These are phyloP conservation scores for Aspergillus coremiiformis DNA, from an alignment of 495 filamentous ascomycete genomes.

Conservation along the genomic window DNA sequence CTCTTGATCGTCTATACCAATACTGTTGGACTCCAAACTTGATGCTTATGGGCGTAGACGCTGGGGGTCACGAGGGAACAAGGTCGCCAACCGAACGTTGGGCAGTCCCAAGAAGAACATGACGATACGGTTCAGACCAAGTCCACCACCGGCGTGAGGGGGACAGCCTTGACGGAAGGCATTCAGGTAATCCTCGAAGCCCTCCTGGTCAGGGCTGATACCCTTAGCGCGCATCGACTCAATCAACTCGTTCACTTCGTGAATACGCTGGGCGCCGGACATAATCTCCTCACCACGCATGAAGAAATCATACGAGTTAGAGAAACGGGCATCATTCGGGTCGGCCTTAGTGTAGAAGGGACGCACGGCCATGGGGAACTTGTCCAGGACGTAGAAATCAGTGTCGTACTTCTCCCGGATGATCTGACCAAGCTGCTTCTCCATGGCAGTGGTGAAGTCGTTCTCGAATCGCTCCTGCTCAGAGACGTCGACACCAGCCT, in stretches of 20 bases:
- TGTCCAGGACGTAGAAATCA: conserved; percentile 89
- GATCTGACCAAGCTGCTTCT: conserved; percentile 82
- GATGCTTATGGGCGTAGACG: conserved; percentile 55
- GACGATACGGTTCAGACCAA: conserved; percentile 83
- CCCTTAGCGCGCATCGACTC: conserved; percentile 64
- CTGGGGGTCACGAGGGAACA: conserved; percentile 82
- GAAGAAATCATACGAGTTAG: conserved; percentile 89
- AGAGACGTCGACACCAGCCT: conserved; percentile 65
- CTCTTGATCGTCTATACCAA: neutral
- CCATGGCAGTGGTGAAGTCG: conserved; percentile 63
- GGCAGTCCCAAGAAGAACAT: conserved; percentile 81
- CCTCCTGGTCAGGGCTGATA: conserved; percentile 61
- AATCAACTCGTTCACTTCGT: conserved; percentile 62
- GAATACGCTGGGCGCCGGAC: conserved; percentile 79
- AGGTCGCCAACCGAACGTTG: conserved; percentile 67
- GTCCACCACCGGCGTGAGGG: conserved; percentile 78
- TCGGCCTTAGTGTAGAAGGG: conserved; percentile 89
- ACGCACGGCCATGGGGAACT: conserved; percentile 77
- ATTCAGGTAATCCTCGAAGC: conserved; percentile 77
- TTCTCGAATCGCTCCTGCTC: conserved; percentile 75
- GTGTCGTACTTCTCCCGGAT: conserved; percentile 76
- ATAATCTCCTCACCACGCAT: conserved; percentile 90
- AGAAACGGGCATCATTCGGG: conserved; percentile 56
- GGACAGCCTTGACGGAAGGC: conserved; percentile 73
- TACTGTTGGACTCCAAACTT: neutral